phyloP scores from a whole-genome alignment of 106 monocot genomes.

The Xerophyta viscosa region DNA sequence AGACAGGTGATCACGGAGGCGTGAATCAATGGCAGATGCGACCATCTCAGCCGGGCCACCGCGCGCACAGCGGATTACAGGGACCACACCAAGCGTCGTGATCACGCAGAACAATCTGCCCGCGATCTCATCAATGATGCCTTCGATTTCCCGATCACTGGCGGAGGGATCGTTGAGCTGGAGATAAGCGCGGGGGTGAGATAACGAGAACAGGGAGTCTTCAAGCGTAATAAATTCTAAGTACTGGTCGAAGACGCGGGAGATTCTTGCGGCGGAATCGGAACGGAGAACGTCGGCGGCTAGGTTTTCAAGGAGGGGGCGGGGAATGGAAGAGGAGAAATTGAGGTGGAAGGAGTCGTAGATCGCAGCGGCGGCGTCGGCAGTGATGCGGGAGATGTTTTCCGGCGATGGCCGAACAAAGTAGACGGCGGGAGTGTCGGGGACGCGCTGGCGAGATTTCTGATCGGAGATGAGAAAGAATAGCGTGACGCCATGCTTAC shows the following conservation, averaged over 20 bases:
- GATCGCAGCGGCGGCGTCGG: conserved; percentile 45
- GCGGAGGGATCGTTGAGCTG: conserved; percentile 77
- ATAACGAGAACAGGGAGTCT: conserved; percentile 73
- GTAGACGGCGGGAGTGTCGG: conserved; percentile 87
- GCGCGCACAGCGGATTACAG: conserved; percentile 57
- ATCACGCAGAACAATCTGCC: conserved; percentile 69
- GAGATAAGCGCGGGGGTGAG: conserved; percentile 52
- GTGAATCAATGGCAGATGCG: conserved; percentile 59
- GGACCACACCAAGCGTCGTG: conserved; percentile 68
- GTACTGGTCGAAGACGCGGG: conserved; percentile 83
- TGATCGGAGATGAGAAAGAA: conserved; percentile 75
- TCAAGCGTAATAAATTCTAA: conserved; percentile 85
- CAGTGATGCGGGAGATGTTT: conserved; percentile 50
- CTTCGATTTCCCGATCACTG: conserved; percentile 69
- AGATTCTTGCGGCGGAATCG: conserved; percentile 40
- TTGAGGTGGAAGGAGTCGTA: conserved; percentile 89
- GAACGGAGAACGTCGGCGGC: conserved; percentile 38
- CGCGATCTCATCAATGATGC: conserved; percentile 58
- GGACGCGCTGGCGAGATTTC: conserved; percentile 53
- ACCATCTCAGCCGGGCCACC: conserved; percentile 95
- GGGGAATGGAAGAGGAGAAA: conserved; percentile 87
- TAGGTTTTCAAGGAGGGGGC: conserved; percentile 71
- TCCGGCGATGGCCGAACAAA: conserved; percentile 55
- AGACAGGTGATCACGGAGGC: conserved; percentile 66
- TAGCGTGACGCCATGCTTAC: conserved; percentile 86